These are phyloP conservation scores for Marvania coccoides DNA, from an alignment of 139 green algal species.

Conservation along the genomic window DNA sequence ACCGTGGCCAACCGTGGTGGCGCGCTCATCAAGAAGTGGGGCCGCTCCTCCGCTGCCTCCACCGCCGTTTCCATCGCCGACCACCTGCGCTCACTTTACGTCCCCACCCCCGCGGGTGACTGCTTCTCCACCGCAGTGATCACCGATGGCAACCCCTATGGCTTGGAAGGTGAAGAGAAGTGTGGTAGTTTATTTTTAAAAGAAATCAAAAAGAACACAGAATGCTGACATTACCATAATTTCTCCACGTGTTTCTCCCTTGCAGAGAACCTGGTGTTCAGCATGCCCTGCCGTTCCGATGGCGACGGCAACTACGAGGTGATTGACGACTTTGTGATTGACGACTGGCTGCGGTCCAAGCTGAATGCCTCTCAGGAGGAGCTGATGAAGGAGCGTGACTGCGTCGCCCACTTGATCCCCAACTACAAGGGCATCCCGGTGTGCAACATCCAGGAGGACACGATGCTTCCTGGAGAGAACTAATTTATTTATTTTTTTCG, in stretches of 20 bases:
- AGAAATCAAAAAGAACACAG: too few species aligned
- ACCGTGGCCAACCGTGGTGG: constrained; percentile 68
- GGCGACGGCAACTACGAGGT: constrained; percentile 86
- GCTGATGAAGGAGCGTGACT: constrained; percentile 78
- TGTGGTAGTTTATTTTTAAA: not conserved
- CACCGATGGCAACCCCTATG: constrained; percentile 88
- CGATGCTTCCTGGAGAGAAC: constrained; percentile 73
- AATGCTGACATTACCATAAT: not conserved
- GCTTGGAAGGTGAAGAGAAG: constrained; percentile 37
- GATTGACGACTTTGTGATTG: constrained; percentile 66
- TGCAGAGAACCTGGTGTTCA: constrained; percentile 78
- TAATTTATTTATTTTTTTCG: too few species aligned
- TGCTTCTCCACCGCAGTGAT: constrained; percentile 80
- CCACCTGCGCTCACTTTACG: constrained; percentile 69
- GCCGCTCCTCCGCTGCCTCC: constrained; percentile 76
- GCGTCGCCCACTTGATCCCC: constrained; percentile 74
- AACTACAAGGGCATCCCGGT: constrained; percentile 37
- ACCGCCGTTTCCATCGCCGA: constrained; percentile 88
- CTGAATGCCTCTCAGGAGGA: constrained; percentile 67
- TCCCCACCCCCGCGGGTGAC: constrained; percentile 73
- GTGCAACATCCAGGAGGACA: constrained; percentile 70
- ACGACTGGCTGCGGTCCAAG: constrained; percentile 73
- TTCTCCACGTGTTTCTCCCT: not conserved
- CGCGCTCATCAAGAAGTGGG: constrained; percentile 94
- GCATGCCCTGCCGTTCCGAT: constrained; percentile 73